Evolutionary conservation across 192 early-diverging fungal species (phyloP).

Genomic region (Entomortierella lignicola): DNA sequence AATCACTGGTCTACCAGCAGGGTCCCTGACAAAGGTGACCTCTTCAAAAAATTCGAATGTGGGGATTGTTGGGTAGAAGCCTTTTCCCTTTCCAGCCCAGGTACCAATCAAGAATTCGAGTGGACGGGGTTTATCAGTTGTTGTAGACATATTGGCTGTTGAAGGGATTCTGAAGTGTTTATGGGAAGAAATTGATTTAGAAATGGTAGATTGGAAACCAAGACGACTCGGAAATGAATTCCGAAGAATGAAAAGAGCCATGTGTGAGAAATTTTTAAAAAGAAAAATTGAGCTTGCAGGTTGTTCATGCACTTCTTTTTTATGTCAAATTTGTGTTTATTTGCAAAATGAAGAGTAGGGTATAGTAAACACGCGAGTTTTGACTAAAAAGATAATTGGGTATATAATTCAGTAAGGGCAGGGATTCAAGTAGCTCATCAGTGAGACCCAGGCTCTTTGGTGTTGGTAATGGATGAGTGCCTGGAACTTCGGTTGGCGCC

Average conservation of each 20-base stretch:
- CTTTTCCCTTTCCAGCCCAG: conserved; percentile 22
- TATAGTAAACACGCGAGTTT: too few relatives aligned
- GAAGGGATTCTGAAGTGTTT: background rate
- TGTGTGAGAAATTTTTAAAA: background rate
- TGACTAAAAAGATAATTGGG: too few relatives aligned
- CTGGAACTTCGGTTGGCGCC: too few relatives aligned
- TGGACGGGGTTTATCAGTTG: conserved; percentile 29
- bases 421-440: too few relatives aligned
- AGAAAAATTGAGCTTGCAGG: too few relatives aligned
- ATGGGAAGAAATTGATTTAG: background rate
- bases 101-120: conserved; percentile 47
- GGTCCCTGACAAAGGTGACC: conserved; percentile 34
- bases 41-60: conserved; percentile 44
- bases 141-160: background rate
- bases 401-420: too few relatives aligned
- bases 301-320: too few relatives aligned
- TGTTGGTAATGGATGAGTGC: too few relatives aligned
- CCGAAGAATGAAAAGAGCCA: conserved; percentile 16
- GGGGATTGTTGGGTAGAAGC: conserved; percentile 38
- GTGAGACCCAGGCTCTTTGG: too few relatives aligned
- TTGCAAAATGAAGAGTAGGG: too few relatives aligned
- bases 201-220: background rate
- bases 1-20: conserved; percentile 25
- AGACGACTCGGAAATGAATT: conserved; percentile 20
- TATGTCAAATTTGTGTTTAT: too few relatives aligned